Conservation (phyloP, 305 asterid genomes). For the Solanum hybrid region DNA sequence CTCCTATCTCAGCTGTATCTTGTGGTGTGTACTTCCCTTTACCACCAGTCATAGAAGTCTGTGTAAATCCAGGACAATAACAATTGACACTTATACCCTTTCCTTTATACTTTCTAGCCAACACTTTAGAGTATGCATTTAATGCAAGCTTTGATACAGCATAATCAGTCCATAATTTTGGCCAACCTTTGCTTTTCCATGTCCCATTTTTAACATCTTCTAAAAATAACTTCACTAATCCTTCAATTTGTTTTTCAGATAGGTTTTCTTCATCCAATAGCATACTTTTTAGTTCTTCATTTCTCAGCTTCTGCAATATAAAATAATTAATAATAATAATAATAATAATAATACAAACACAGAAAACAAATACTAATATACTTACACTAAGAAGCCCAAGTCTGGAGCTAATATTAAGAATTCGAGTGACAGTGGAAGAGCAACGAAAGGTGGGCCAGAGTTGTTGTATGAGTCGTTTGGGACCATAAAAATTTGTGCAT, state of each 20-base stretch:
- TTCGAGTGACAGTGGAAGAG: constrained; percentile 28
- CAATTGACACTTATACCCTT: constrained; percentile 46
- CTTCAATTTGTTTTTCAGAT: constrained; percentile 33
- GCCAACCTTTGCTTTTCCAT: constrained; percentile 66
- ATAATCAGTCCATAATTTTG: constrained; percentile 63
- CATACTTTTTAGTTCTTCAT: constrained; percentile 26
- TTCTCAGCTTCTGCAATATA: constrained; percentile 44
- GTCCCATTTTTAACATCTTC: constrained; percentile 40
- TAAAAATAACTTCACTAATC: constrained; percentile 34
- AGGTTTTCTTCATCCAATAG: constrained; percentile 40
- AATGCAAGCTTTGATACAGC: constrained; percentile 67
- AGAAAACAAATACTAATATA: background rate
- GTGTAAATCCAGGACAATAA: constrained; percentile 71
- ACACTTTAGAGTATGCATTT: constrained; percentile 46
- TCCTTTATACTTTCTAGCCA: constrained; percentile 33
- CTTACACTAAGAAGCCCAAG: constrained; percentile 62
- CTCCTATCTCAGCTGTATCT: constrained; percentile 36
- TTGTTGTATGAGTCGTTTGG: constrained; percentile 50
- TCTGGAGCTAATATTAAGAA: constrained; percentile 68
- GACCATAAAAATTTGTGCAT: constrained; percentile 53
- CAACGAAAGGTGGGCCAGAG: constrained; percentile 53
- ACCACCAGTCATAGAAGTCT: constrained; percentile 67
- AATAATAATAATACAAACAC: no score
- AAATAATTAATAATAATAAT: background rate
- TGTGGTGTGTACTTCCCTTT: constrained; percentile 44